Evolutionary conservation across 129 eudicot genomes (phyloP), one percentile per base, ranked within the genome.

Genomic region (Apium graveolens): DNA sequence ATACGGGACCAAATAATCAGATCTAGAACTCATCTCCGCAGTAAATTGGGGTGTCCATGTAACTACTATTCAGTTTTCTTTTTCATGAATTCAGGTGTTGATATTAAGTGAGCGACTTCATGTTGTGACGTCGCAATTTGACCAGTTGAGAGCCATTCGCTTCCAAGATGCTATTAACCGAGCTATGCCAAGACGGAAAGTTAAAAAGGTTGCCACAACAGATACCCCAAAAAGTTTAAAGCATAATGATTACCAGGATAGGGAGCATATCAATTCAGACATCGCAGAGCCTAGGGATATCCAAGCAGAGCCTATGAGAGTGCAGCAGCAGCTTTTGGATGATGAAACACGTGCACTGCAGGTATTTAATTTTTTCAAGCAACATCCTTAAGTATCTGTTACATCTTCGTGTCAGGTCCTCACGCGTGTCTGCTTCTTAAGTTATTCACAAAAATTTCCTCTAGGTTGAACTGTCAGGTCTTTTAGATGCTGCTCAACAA

Each of bases 301-400:
- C 80, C 90, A 84, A 80, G 80, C 91, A 14, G 89, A 87, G 83
- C 92, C 98, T 81, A 75, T 80, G 75, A 88, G 86, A 83, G 81
- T 90, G 69, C 98, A 95, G 80, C 91, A 91, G 72, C 96, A 95
- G 81, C 88, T 91, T 80, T 82, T 91, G 83, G 97, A 95, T 80
- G 96, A 91, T 68, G 98, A 92, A 80, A 95, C 97, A 8, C 96
- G 91, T 77, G 92, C 95, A 43, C 97, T 95, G 76, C 98, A 92
- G 97, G 98, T 94, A 82, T 62, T 46, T 17, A 7, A 7, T 63
- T 18, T 29, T 63, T 5, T 35, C 9, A 12, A 38, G 53, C 18
- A 76, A 55, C 39, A 74, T 17, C 31, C 71, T 41, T 4, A 53
- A 65, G 53, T 75, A 53, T 86, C 45, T 80, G 29, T 80, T 51